Conservation (phyloP, 2,329 filamentous ascomycete species). For the Pseudovirgaria hyperparasitica region DNA sequence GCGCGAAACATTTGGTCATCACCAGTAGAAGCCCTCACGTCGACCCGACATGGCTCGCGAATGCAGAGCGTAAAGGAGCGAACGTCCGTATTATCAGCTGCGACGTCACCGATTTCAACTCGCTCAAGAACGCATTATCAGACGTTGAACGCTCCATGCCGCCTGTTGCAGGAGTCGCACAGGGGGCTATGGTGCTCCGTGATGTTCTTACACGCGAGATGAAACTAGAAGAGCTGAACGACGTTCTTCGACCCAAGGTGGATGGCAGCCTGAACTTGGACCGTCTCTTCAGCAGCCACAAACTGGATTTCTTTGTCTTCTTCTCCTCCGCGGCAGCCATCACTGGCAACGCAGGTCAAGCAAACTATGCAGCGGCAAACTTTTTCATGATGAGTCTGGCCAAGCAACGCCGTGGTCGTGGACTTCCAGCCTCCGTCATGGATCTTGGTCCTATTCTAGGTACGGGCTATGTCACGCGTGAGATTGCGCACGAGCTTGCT, state of each 20-base stretch:
- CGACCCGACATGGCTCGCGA: no score
- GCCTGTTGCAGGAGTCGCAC: constrained; percentile 9
- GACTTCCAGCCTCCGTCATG: constrained; percentile 26
- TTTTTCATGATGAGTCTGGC: constrained; percentile 29
- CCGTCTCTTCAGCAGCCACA: constrained; percentile 3
- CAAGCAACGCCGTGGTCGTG: constrained; percentile 22
- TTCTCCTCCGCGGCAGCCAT: constrained; percentile 10
- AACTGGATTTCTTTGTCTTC: constrained; percentile 15
- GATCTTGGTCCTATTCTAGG: constrained; percentile 29
- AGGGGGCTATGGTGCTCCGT: constrained; percentile 12
- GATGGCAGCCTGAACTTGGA: constrained; percentile 8
- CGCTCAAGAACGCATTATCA: no score
- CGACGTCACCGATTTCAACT: no score
- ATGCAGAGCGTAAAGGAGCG: no score
- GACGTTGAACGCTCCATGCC: no score
- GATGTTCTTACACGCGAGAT: constrained; percentile 9
- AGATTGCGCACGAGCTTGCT: no score
- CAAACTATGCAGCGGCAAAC: constrained; percentile 12
- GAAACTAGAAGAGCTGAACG: constrained; percentile 1
- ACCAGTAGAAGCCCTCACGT: no score
- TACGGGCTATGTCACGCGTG: constrained; percentile 27
- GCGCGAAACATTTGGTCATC: no score
- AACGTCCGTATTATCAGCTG: no score
- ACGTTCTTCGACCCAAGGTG: constrained; percentile 10
- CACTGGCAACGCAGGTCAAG: constrained; percentile 9